Evolutionary conservation across 805 yeast genomes (phyloP), one percentile per base, ranked within the genome.

Genomic region (Ogataea chonburiensis): DNA sequence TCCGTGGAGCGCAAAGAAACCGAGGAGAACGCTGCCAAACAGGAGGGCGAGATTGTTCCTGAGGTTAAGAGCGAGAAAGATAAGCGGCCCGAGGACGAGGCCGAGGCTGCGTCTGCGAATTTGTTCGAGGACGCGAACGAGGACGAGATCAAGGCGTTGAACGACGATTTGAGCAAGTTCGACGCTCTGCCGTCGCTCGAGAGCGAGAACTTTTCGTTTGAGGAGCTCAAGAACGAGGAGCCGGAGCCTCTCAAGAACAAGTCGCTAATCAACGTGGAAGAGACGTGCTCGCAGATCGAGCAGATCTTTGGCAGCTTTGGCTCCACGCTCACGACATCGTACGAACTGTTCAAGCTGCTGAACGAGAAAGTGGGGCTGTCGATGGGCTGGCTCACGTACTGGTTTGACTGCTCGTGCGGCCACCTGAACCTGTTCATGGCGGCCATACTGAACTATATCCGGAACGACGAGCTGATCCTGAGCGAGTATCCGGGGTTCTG

Each of bases 391-490:
- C 43, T 55, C 17, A 52, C 50, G 25, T 55, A 55, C 31, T 59
- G 64, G 64, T 59, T 54, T 47, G 61, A 56, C 34, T 56, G 62
- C 33, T 56, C 61, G 6, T 58, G 60, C 43, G 63, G 64, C 30
- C 55, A 56, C 45, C 48, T 58, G 22, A 56, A 49, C 24, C 42
- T 55, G 4, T 58, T 58, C 21, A 43, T 55, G 38, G 57, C 48
- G 26, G 59, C 60, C 5, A 55, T 58, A 27, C 39, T 52, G 14
- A 43, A 58, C 35, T 58, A 58, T 32, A 42, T 58, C 17, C 38
- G 51, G 21, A 53, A 55, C 21, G 60, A 56, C 14, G 57, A 54
- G 28, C 42, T 56, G n/a, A 42, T 49, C 5, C 37, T 56, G 43
- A 42, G 51, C 24, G 40, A 54, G 24, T 50, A 49, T 35, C 28